Evolutionary conservation across 2,329 filamentous ascomycete species (phyloP).

Genomic region (Drechslerella dactyloides): DNA sequence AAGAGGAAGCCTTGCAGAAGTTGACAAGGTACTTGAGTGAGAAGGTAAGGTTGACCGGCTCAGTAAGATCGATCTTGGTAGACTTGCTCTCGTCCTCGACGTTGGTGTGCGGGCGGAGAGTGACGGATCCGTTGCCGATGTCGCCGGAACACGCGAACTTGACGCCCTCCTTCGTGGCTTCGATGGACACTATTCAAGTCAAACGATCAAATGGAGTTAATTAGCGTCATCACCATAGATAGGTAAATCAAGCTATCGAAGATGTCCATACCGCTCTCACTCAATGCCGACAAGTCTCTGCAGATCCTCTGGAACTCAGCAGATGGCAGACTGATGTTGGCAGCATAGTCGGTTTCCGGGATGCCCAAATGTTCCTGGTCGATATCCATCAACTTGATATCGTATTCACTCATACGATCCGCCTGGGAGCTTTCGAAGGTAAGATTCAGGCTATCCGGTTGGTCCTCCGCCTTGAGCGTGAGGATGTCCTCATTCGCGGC

Average conservation of each 20-base stretch:
- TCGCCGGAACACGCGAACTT: conserved; percentile 93
- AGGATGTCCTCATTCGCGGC: conserved; percentile 93
- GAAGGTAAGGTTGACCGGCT: conserved; percentile 93
- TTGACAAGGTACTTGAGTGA: conserved; percentile 99
- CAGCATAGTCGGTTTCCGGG: conserved; percentile 96
- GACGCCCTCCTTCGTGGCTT: conserved; percentile 95
- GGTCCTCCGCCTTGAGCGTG: conserved; percentile 96
- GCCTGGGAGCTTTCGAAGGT: conserved; percentile 88
- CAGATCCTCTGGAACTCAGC: conserved; percentile 93
- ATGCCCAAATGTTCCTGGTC: conserved; percentile 99
- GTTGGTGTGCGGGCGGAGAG: conserved; percentile 83
- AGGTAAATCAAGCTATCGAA: background rate
- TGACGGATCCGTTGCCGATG: conserved; percentile 93
- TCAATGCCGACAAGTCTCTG: conserved; percentile 86
- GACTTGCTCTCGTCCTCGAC: conserved; percentile 86
- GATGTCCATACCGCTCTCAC: conserved; percentile 81
- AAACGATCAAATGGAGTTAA: conserved; percentile 1
- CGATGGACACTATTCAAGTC: conserved; percentile 78
- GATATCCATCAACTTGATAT: conserved; percentile 99
- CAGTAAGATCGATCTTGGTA: conserved; percentile 86
- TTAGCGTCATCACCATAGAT: conserved; percentile 1
- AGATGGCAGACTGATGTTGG: conserved; percentile 86
- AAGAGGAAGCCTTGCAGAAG: conserved; percentile 95
- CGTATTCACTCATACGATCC: conserved; percentile 96
- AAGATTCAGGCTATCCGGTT: conserved; percentile 92